Evolutionary conservation across 2,329 filamentous ascomycete species (phyloP).

Genomic region (Exophiala mesophila): DNA sequence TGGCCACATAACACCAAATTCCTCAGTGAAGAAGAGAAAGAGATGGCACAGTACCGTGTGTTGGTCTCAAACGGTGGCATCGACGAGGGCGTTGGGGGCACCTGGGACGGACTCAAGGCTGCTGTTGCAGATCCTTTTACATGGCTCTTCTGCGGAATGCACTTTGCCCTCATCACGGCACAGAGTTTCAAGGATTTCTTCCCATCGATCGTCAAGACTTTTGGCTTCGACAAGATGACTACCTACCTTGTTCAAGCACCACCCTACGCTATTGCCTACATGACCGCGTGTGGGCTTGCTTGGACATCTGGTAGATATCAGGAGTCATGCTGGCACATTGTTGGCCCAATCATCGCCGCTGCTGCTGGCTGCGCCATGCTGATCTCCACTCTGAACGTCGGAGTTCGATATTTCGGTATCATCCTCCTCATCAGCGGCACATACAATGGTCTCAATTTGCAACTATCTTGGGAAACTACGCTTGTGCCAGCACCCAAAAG

Average conservation of each 20-base stretch:
- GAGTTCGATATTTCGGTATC: constrained; percentile 6
- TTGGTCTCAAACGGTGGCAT: constrained; percentile 3
- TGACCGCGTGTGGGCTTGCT: constrained; percentile 1
- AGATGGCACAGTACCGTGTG: constrained; percentile 17
- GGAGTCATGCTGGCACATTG: constrained; percentile 4
- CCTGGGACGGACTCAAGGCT: constrained; percentile 28
- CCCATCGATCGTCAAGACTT: constrained; percentile 7
- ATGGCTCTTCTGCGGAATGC: constrained; percentile 37
- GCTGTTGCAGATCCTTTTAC: constrained; percentile 33
- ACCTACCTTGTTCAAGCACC: constrained; percentile 8
- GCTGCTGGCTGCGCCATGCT: not conserved
- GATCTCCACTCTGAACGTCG: constrained; percentile 4
- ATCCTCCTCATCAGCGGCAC: constrained; percentile 7
- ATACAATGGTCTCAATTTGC: constrained; percentile 5
- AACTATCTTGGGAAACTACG: constrained; percentile 7
- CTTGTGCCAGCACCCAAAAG: constrained; percentile 6
- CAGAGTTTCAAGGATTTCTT: constrained; percentile 9
- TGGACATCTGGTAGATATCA: constrained; percentile 4
- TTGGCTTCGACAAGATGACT: constrained; percentile 5
- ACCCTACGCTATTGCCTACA: constrained; percentile 8
- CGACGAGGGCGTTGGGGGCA: constrained; percentile 8
- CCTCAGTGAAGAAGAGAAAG: constrained; percentile 37
- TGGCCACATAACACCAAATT: constrained; percentile 40
- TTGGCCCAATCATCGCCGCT: not conserved
- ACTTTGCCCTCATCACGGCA: constrained; percentile 25